These are phyloP conservation scores for Diplocarpon rosae DNA, from an alignment of 2,329 filamentous ascomycete species.

Conservation along the genomic window DNA sequence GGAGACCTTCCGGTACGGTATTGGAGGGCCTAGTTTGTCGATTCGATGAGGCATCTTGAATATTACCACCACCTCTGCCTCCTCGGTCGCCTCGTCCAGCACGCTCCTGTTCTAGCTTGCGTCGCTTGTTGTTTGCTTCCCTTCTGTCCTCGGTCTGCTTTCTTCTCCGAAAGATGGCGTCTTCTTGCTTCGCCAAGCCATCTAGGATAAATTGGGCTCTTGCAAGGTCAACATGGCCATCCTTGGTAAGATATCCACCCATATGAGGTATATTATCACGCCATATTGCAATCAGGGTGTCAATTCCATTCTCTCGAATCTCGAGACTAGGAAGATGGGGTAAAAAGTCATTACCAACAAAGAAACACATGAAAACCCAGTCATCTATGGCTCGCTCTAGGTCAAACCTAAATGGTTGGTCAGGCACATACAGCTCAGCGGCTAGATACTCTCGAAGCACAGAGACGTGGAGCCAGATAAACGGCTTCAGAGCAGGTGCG, in stretches of 20 bases:
- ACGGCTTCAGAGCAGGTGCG: conserved; percentile 66
- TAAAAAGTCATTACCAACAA: conserved; percentile 96
- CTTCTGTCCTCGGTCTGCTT: conserved; percentile 77
- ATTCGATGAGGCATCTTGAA: conserved; percentile 22
- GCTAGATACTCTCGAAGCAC: conserved; percentile 87
- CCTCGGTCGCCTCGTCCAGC: conserved; percentile 24
- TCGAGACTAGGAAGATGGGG: conserved; percentile 95
- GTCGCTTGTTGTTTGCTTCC: conserved; percentile 67
- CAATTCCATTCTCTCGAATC: conserved; percentile 94
- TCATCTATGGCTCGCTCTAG: conserved; percentile 91
- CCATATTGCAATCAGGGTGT: conserved; percentile 95
- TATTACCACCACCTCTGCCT: conserved; percentile 21
- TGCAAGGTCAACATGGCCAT: conserved; percentile 80
- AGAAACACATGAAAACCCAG: conserved; percentile 99
- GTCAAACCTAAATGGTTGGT: conserved; percentile 80
- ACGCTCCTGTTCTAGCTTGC: conserved; percentile 57
- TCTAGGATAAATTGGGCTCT: conserved; percentile 80
- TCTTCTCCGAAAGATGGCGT: conserved; percentile 81
- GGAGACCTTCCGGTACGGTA: conserved; percentile 34
- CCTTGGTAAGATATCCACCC: conserved; percentile 93
- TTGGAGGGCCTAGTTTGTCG: conserved; percentile 17
- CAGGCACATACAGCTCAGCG: conserved; percentile 74
- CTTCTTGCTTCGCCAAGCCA: conserved; percentile 84
- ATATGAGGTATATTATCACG: conserved; percentile 81
- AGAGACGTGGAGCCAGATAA: conserved; percentile 95